These are phyloP conservation scores for Podaxis sp. DNA, from an alignment of 768 basidiomycete genomes.

Conservation along the genomic window DNA sequence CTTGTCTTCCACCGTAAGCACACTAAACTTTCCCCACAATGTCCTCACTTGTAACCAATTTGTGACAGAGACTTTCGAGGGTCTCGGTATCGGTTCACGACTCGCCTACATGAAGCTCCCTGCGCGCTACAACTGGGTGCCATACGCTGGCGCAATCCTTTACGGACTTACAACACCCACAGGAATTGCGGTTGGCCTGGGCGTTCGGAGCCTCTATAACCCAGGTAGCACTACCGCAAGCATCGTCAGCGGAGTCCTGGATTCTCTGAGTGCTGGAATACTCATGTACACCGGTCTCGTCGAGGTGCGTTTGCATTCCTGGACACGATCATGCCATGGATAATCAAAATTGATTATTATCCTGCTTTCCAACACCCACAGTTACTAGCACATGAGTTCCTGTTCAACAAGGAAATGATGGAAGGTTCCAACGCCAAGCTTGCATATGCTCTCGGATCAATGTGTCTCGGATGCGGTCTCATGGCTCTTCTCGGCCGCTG, in stretches of 20 bases:
- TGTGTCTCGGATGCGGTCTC: slow-evolving; percentile 80
- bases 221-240: slow-evolving; percentile 71
- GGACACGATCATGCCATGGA: neutral
- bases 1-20: slow-evolving; percentile 87
- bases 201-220: slow-evolving; percentile 76
- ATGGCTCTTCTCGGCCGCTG: slow-evolving; percentile 91
- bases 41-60: neutral
- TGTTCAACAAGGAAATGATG: slow-evolving; percentile 87
- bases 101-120: slow-evolving; percentile 74
- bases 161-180: slow-evolving; percentile 84
- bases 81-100: slow-evolving; percentile 88
- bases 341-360: neutral
- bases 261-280: slow-evolving; percentile 85
- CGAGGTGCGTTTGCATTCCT: slow-evolving; percentile 47
- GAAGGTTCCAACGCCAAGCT: slow-evolving; percentile 62
- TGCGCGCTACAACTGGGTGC: slow-evolving; percentile 49
- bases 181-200: slow-evolving; percentile 85
- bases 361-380: slow-evolving; percentile 21
- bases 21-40: neutral
- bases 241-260: slow-evolving; percentile 83
- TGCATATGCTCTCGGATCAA: slow-evolving; percentile 71
- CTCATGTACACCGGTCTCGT: slow-evolving; percentile 85
- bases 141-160: slow-evolving; percentile 55
- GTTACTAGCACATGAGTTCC: slow-evolving; percentile 92
- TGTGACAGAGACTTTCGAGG: slow-evolving; percentile 83